Evolutionary conservation across 202 grass and related monocot genomes (phyloP), one percentile per base, ranked within the genome.

Genomic region (Zoysia matrella): DNA sequence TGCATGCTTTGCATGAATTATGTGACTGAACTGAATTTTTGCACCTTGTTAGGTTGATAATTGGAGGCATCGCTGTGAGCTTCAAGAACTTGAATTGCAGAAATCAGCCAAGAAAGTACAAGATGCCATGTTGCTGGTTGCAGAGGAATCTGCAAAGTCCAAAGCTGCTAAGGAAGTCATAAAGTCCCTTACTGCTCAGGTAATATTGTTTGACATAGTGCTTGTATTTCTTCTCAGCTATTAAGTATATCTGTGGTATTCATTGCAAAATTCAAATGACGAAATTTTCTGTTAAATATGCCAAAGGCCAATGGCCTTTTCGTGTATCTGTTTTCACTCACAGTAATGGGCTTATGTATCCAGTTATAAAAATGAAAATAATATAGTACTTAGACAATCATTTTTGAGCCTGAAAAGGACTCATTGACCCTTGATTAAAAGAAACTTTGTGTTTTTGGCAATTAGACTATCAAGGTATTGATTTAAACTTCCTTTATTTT

Each of bases 101-200:
- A 90, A 90, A 78, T 89, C 83, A 69, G 86, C 80, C 48, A 93
- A 93, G 72, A 96, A 91, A 91, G 93, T 82, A 51, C 82, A 93
- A 85, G 93, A 96, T 68, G 88, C 90, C 22, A 88, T 89, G 80
- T 8, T 43, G 1, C 60, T 96, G 69, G 86, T 90, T 74, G 72
- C 83, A 70, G 93, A 93, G 82, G 93, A 96, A 82, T 96, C 93
- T 68, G 86, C 86, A 52, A 93, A 96, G 75, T 96, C 93, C 65
- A 95, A 92, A 80, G 90, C 90, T 76, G 93, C 90, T 18, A 95
- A 93, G 85, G 90, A 93, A 92, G 90, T 96, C 65, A 93, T 93
- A 84, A 96, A 93, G 76, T 87, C 93, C 51, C 76, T 96, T 60
- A 89, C 90, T 48, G 71, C 83, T 15, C 88, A 96, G 83, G 93